Conservation (phyloP, 495 filamentous ascomycete genomes). For the Talaromyces ruber region DNA sequence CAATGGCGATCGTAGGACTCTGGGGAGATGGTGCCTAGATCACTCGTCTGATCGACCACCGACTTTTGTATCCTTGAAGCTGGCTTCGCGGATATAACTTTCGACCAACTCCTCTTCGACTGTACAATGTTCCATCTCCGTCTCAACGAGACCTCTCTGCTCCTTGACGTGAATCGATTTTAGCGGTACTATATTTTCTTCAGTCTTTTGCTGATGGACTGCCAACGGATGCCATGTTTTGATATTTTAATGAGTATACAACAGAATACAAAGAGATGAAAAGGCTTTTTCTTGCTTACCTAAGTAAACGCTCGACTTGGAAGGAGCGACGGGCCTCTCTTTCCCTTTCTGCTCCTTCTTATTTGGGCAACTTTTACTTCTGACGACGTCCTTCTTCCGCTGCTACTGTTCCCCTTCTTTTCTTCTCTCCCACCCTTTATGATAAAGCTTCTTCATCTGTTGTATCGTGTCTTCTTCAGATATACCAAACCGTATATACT, state of each 20-base stretch:
- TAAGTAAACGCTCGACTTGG: background rate
- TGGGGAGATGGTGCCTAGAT: conserved; percentile 71
- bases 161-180: background rate
- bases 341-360: background rate
- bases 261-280: background rate
- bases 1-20: conserved; percentile 72
- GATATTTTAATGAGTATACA: background rate
- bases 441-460: background rate
- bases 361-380: background rate
- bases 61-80: background rate
- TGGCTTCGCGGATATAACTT: background rate
- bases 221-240: background rate
- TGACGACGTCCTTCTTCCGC: background rate
- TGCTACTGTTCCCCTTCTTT: background rate
- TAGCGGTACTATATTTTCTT: background rate
- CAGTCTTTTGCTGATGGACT: background rate
- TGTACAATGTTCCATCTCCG: conserved; percentile 1
- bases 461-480: conserved; percentile 4
- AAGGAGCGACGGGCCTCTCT: background rate
- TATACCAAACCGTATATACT: background rate
- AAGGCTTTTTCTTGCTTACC: background rate
- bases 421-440: background rate
- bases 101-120: background rate
- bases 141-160: background rate
- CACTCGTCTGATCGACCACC: background rate